These are phyloP conservation scores for Lyophyllum shimeji DNA, from an alignment of 768 basidiomycete species.

Conservation along the genomic window DNA sequence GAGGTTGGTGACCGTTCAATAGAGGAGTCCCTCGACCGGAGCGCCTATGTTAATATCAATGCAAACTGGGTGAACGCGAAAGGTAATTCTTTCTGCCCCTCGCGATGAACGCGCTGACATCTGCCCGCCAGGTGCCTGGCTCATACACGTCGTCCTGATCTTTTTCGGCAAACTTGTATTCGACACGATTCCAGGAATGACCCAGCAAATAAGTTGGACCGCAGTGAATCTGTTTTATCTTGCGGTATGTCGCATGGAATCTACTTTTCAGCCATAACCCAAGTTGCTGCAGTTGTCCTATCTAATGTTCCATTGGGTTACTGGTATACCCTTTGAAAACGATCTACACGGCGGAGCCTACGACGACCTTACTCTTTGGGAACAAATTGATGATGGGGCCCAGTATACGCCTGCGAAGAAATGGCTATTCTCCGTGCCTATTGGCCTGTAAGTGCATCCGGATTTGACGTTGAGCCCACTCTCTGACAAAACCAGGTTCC, in stretches of 20 bases:
- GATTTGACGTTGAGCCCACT: slow-evolving; percentile 8
- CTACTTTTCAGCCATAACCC: slow-evolving; percentile 1
- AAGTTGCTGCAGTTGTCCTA: slow-evolving; percentile 71
- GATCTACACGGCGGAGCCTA: slow-evolving; percentile 90
- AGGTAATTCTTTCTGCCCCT: slow-evolving; percentile 43
- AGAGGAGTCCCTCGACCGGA: slow-evolving; percentile 78
- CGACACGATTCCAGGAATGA: slow-evolving; percentile 93
- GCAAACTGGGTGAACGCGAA: slow-evolving; percentile 95
- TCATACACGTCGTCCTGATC: slow-evolving; percentile 95
- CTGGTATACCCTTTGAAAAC: slow-evolving; percentile 92
- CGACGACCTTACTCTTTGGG: slow-evolving; percentile 97
- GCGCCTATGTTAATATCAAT: slow-evolving; percentile 81
- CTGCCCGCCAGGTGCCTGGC: slow-evolving; percentile 81
- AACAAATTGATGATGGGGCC: slow-evolving; percentile 98
- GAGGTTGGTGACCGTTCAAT: slow-evolving; percentile 69
- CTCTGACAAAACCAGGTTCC: slow-evolving; percentile 58
- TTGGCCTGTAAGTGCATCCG: slow-evolving; percentile 70
- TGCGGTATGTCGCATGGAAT: slow-evolving; percentile 53
- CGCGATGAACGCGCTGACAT: slow-evolving; percentile 2
- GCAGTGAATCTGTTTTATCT: slow-evolving; percentile 90
- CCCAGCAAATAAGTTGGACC: slow-evolving; percentile 94
- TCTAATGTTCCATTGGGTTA: slow-evolving; percentile 98
- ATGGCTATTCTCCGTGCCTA: slow-evolving; percentile 89
- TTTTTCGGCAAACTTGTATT: slow-evolving; percentile 87
- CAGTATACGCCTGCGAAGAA: slow-evolving; percentile 99